A percentile compares a stretch with the other conserved stretches of the same genome.
phyloP scores from a whole-genome alignment of 2,329 filamentous ascomycete genomes.

The Teratosphaeriaceae sp. region DNA sequence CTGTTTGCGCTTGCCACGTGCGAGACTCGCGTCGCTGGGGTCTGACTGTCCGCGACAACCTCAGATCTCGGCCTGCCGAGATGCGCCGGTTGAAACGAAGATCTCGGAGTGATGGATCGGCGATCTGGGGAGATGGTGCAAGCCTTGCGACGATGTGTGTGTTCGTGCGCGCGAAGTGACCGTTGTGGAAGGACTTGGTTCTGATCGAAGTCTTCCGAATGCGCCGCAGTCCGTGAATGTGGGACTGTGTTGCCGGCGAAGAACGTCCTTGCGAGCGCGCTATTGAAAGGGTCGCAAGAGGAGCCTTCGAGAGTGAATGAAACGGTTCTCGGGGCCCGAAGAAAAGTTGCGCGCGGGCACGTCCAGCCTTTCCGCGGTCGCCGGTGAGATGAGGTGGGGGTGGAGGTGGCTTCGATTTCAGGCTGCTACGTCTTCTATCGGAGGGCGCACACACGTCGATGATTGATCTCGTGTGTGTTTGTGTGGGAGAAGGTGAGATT shows the following conservation, averaged over 20 bases:
- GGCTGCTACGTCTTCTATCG: slow-evolving; percentile 1
- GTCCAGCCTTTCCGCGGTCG: not conserved
- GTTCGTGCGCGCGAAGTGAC: not conserved
- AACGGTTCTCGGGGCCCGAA: not conserved
- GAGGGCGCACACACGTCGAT: not conserved
- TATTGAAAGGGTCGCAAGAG: slow-evolving; percentile 1
- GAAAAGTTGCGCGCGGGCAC: slow-evolving; percentile 1
- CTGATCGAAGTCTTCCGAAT: not conserved
- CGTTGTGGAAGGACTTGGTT: too few species aligned
- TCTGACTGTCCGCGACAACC: not conserved
- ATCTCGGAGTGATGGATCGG: not conserved
- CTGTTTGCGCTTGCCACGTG: not conserved
- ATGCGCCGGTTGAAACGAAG: not conserved
- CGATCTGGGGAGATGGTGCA: not conserved
- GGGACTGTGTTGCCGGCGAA: not conserved
- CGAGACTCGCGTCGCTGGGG: too few species aligned
- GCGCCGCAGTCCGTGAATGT: not conserved
- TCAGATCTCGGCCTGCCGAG: not conserved
- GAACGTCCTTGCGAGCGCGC: slow-evolving; percentile 1
- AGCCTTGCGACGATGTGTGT: not conserved
- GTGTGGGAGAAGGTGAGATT: not conserved
- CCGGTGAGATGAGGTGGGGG: not conserved
- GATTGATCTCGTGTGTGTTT: not conserved
- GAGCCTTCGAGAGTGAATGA: slow-evolving; percentile 1
- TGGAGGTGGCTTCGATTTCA: not conserved